Base-by-base conservation (phyloP, 129 eudicot species). In the Erigeron canadensis region DNA sequence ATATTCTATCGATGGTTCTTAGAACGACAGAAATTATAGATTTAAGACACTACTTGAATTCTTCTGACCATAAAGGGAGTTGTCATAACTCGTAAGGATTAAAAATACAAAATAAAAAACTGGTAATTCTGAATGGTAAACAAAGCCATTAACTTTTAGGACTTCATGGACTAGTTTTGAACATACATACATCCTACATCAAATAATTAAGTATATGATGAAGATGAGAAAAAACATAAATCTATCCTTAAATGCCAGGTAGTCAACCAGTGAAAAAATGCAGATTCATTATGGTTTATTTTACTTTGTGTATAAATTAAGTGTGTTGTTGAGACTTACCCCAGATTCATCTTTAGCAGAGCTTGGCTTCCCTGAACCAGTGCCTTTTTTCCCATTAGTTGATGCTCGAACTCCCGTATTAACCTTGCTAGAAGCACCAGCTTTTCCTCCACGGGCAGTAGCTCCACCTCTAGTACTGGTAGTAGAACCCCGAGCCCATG, bases 401-500 rank as follows among this genome's bases (percentile, higher is more conserved):
- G 99, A 82, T 18, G 93, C 66, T 73, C 91, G 85, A 38, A 81
- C 78, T 66, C 97, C 96, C n/a, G 91, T 8, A 72, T 73, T 86
- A 73, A 75, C 64, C 83, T 72, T 90, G 65, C 78, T 81, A 66
- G 98, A 73, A 47, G 63, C 88, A 83, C 88, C 87, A 71, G 96
- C 69, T 76, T 79, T 95, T 63, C 88, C 86, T 67, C 97, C 99
- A 51, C 99, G 96, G 53, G 87, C 80, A 41, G 91, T 62, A 37
- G 94, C 69, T 58, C 95, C 91, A 9, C 88, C 79, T 84, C 75
- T 84, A 1, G 89, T 81, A 57, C 75, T 84, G 2, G 89, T 81
- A 57, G 97, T 11, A 12, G 83, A 68, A n/a, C 88, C 80, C 41
- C 97, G 86, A 75, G 86, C 88, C 94, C 94, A 95, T 75, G 79